Evolutionary conservation across 805 yeast species (phyloP).

Genomic region (Starmerella ratchasimensis): DNA sequence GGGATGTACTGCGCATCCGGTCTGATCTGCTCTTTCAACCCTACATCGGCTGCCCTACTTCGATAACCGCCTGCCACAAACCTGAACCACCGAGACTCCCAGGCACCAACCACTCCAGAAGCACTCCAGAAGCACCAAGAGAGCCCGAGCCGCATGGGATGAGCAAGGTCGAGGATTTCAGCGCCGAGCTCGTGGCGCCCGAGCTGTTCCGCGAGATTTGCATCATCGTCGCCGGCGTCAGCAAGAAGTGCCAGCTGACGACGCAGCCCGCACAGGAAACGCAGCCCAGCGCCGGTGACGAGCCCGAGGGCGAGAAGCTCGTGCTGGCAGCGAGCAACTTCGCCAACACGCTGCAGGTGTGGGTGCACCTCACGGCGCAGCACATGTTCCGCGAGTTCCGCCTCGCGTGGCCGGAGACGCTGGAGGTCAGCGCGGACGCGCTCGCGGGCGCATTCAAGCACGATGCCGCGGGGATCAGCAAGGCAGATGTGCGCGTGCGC

Average conservation of each 20-base stretch:
- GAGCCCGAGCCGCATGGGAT: conserved; percentile 1
- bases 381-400: conserved; percentile 8
- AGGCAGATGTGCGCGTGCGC: conserved; percentile 20
- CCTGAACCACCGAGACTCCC: too few relatives aligned
- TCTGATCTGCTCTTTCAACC: not conserved
- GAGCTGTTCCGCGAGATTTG: conserved; percentile 15
- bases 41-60: not conserved
- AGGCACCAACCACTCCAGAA: too few relatives aligned
- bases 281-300: not conserved
- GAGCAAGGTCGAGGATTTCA: conserved; percentile 13
- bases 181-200: conserved; percentile 11
- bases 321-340: conserved; percentile 6
- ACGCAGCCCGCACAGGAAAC: not conserved
- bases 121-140: too few relatives aligned
- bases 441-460: conserved; percentile 32
- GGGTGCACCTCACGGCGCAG: conserved; percentile 17
- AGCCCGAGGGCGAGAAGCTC: conserved; percentile 5
- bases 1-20: conserved; percentile 6
- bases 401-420: conserved; percentile 3
- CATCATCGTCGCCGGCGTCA: conserved; percentile 10
- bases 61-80: too few relatives aligned
- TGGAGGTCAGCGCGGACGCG: conserved; percentile 23
- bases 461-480: conserved; percentile 22
- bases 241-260: conserved; percentile 8
- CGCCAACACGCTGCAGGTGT: conserved; percentile 12